Conservation (phyloP, 805 yeast species). For the Isabelozyma gotoi region DNA sequence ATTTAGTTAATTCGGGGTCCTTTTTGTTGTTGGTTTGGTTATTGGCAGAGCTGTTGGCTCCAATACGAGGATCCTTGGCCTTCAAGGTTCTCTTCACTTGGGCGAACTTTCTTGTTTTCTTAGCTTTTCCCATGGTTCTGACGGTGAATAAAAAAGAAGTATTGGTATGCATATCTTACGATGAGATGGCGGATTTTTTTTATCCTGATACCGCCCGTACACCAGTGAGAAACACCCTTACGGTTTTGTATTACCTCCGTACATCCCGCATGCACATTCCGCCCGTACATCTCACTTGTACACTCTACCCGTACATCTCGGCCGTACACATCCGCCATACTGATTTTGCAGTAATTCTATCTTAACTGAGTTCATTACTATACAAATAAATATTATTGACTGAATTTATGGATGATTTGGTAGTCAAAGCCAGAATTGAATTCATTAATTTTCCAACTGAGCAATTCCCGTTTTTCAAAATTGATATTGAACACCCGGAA, state of each 20-base stretch:
- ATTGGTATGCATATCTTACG: neutral
- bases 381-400: neutral
- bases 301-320: too few species aligned
- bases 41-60: constrained; percentile 38
- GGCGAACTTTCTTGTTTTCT: constrained; percentile 96
- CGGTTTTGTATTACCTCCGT: too few species aligned
- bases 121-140: constrained; percentile 84
- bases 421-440: constrained; percentile 22
- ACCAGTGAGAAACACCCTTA: too few species aligned
- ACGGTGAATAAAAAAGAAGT: neutral
- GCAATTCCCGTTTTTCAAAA: constrained; percentile 20
- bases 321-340: too few species aligned
- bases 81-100: constrained; percentile 79
- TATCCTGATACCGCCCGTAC: neutral
- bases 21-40: constrained; percentile 30
- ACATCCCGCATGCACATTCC: too few species aligned
- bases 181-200: neutral
- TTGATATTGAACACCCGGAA: constrained; percentile 35
- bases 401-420: constrained; percentile 17
- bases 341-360: too few species aligned
- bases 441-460: constrained; percentile 40
- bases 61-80: constrained; percentile 65
- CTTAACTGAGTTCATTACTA: neutral
- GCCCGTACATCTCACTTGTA: too few species aligned
- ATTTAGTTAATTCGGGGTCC: constrained; percentile 64